Percentiles rank a stretch among this genome's conserved stretches.
phyloP scores from a whole-genome alignment of 345 rosid species.

The Gossypioides kirkii region DNA sequence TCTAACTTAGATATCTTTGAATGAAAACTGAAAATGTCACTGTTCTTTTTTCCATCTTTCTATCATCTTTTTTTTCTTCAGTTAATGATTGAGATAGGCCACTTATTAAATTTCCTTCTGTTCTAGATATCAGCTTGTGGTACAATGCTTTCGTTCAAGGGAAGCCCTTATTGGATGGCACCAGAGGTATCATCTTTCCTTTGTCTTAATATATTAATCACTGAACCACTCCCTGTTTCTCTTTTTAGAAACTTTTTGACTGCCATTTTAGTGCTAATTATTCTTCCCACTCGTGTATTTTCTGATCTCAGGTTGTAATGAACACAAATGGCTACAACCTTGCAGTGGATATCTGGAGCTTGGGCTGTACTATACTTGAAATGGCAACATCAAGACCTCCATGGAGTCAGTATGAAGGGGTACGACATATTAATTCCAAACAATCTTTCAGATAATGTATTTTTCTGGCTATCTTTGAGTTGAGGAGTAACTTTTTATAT shows the following conservation, averaged over 20 bases:
- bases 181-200: slow-evolving; percentile 63
- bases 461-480: slow-evolving; percentile 10
- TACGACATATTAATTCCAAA: slow-evolving; percentile 25
- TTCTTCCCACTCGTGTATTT: not conserved
- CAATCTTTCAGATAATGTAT: slow-evolving; percentile 7
- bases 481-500: slow-evolving; percentile 7
- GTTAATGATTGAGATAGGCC: slow-evolving; percentile 8
- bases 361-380: slow-evolving; percentile 97
- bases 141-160: slow-evolving; percentile 94
- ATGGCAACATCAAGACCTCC: slow-evolving; percentile 97
- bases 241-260: not conserved
- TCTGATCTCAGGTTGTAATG: slow-evolving; percentile 72
- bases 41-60: not conserved
- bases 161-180: slow-evolving; percentile 99
- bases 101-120: slow-evolving; percentile 20
- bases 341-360: slow-evolving; percentile 92
- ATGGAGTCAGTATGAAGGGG: slow-evolving; percentile 98
- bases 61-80: not conserved
- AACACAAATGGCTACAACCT: slow-evolving; percentile 78
- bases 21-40: not conserved
- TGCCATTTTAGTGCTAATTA: not conserved
- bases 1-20: not conserved
- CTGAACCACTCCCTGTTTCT: not conserved
- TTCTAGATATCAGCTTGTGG: slow-evolving; percentile 61
- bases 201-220: not conserved